A percentile compares a stretch with the other conserved stretches of the same genome.
phyloP scores from a whole-genome alignment of 306 rosid genomes.

The Vigna mungo region DNA sequence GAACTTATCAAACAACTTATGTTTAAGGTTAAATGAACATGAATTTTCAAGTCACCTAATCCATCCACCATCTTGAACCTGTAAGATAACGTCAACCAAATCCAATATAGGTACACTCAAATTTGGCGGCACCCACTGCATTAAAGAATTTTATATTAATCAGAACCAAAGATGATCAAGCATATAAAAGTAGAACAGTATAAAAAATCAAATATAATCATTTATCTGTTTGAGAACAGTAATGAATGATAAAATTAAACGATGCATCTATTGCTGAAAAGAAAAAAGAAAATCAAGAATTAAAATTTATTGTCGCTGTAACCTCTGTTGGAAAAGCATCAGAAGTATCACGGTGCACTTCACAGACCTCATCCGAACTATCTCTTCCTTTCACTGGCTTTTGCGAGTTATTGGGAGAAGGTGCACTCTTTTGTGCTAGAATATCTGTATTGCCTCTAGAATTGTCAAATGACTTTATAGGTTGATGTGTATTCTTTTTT shows the following conservation, averaged over 20 bases:
- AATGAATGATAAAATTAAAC: slow-evolving; percentile 17
- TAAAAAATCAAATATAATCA: slow-evolving; percentile 28
- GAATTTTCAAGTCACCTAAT: slow-evolving; percentile 69
- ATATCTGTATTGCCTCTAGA: slow-evolving; percentile 55
- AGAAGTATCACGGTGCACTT: slow-evolving; percentile 65
- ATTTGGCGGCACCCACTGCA: slow-evolving; percentile 99
- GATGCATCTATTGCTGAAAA: slow-evolving; percentile 18
- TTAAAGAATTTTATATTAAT: slow-evolving; percentile 43
- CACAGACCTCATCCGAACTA: slow-evolving; percentile 51
- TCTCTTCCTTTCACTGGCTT: slow-evolving; percentile 58
- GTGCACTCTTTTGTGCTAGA: slow-evolving; percentile 52
- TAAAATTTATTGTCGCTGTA: slow-evolving; percentile 34
- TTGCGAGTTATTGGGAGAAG: slow-evolving; percentile 53
- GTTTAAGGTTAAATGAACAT: slow-evolving; percentile 14
- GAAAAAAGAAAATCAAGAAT: slow-evolving; percentile 18
- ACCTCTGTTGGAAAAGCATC: slow-evolving; percentile 92
- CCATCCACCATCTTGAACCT: slow-evolving; percentile 99
- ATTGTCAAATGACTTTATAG: slow-evolving; percentile 48
- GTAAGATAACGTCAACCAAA: slow-evolving; percentile 92
- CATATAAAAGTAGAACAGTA: slow-evolving; percentile 19
- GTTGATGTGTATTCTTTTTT: slow-evolving; percentile 50
- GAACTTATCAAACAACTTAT: slow-evolving; percentile 28
- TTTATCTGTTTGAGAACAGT: slow-evolving; percentile 21
- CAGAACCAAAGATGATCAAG: slow-evolving; percentile 40
- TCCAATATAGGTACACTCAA: slow-evolving; percentile 86